Percentiles rank a stretch among this genome's conserved stretches.
phyloP scores from a whole-genome alignment of 1,284 basidiomycete species.

The Leccinum insolens region DNA sequence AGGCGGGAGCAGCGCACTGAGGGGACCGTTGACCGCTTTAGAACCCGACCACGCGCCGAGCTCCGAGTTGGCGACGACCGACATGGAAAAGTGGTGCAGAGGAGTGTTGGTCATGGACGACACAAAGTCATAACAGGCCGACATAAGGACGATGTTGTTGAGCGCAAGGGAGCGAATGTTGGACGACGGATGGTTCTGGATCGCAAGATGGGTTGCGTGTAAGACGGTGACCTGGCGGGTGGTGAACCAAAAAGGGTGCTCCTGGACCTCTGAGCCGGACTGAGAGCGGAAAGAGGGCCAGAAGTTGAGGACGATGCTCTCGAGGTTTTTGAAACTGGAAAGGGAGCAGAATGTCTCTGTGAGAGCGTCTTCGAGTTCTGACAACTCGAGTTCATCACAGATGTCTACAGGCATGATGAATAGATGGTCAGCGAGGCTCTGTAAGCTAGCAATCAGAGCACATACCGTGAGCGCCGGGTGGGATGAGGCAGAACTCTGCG shows the following conservation, averaged over 20 bases:
- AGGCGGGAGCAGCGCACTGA: slow-evolving; percentile 28
- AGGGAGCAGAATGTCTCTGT: slow-evolving; percentile 32
- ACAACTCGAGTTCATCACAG: slow-evolving; percentile 34
- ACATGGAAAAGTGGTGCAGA: slow-evolving; percentile 34
- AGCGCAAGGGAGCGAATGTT: slow-evolving; percentile 27
- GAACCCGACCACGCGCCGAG: slow-evolving; percentile 35
- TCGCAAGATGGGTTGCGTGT: slow-evolving; percentile 27
- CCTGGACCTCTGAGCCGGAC: slow-evolving; percentile 27
- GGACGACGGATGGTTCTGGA: slow-evolving; percentile 20
- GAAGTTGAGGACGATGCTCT: slow-evolving; percentile 29
- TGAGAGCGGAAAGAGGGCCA: slow-evolving; percentile 35
- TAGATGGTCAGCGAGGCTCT: neutral
- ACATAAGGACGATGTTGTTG: slow-evolving; percentile 33
- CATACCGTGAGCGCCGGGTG: slow-evolving; percentile 19
- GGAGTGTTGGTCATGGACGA: slow-evolving; percentile 27
- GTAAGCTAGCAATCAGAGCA: neutral
- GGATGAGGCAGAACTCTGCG: slow-evolving; percentile 26
- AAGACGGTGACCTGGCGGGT: slow-evolving; percentile 30
- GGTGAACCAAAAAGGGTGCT: slow-evolving; percentile 36
- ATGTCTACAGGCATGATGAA: slow-evolving; percentile 12
- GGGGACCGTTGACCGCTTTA: slow-evolving; percentile 29
- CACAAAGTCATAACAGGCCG: slow-evolving; percentile 33
- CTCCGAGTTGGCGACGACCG: slow-evolving; percentile 35
- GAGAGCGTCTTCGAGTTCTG: slow-evolving; percentile 34
- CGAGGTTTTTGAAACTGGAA: slow-evolving; percentile 24